phyloP scores from a whole-genome alignment of 176 grass and related monocot genomes.

The Zizania latifolia region DNA sequence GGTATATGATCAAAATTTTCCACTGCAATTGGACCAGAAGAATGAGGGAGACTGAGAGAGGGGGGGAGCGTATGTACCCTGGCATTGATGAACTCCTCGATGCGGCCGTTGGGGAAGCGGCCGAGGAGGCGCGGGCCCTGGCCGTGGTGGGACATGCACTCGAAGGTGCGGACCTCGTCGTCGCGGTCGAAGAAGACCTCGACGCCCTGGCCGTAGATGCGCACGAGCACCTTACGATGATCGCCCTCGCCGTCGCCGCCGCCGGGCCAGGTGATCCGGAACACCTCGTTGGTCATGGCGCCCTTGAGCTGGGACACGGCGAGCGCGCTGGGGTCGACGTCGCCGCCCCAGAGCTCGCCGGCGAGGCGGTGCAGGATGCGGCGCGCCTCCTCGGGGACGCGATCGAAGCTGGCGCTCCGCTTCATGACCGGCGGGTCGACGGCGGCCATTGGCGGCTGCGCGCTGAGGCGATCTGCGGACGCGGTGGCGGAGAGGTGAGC shows the following conservation, averaged over 20 bases:
- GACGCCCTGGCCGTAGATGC: constrained; percentile 89
- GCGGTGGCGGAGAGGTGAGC: neutral
- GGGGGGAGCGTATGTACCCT: constrained; percentile 39
- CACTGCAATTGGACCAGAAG: neutral
- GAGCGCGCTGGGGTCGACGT: constrained; percentile 41
- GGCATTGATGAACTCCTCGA: constrained; percentile 95
- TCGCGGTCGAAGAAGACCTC: constrained; percentile 88
- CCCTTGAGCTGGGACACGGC: constrained; percentile 72
- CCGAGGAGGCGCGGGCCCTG: constrained; percentile 85
- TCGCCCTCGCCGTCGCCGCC: constrained; percentile 18
- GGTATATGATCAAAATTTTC: too few relatives aligned
- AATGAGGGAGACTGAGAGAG: too few relatives aligned
- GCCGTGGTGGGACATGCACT: constrained; percentile 90
- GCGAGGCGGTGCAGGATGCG: constrained; percentile 69
- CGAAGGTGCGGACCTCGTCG: constrained; percentile 83
- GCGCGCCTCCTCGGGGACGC: constrained; percentile 75
- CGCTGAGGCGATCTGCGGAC: constrained; percentile 33
- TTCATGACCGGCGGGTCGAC: constrained; percentile 16
- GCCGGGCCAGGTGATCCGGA: constrained; percentile 67
- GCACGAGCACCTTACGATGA: constrained; percentile 64
- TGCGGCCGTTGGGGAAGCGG: constrained; percentile 62
- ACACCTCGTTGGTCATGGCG: constrained; percentile 94
- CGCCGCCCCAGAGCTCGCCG: constrained; percentile 60
- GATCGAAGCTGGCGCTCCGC: constrained; percentile 49
- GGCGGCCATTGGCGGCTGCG: constrained; percentile 28